Conservation (phyloP, 345 rosid species). For the Salix purpurea region DNA sequence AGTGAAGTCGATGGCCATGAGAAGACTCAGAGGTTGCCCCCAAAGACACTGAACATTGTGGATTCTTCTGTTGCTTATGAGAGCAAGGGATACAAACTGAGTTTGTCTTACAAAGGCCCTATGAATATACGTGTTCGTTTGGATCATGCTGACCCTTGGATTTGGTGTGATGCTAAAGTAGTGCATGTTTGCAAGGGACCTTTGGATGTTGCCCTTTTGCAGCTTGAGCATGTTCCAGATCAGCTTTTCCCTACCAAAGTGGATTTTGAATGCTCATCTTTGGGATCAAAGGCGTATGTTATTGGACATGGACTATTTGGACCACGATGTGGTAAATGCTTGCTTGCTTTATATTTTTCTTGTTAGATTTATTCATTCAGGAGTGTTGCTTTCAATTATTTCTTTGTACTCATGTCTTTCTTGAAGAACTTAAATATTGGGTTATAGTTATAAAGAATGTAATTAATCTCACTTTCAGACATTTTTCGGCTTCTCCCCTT, state of each 20-base stretch:
- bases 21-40: constrained; percentile 21
- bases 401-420: background rate
- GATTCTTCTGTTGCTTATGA: constrained; percentile 27
- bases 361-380: background rate
- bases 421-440: background rate
- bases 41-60: constrained; percentile 14
- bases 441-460: background rate
- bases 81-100: constrained; percentile 28
- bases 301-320: constrained; percentile 88
- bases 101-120: constrained; percentile 32
- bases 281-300: constrained; percentile 70
- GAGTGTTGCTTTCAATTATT: background rate
- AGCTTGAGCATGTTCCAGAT: constrained; percentile 54
- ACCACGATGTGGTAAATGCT: constrained; percentile 70
- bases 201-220: constrained; percentile 79
- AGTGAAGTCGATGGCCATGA: constrained; percentile 24
- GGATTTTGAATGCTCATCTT: constrained; percentile 45
- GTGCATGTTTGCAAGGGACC: constrained; percentile 72
- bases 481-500: background rate
- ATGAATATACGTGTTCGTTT: constrained; percentile 63
- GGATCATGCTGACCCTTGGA: constrained; percentile 61
- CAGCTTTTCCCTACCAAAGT: constrained; percentile 51
- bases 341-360: constrained; percentile 14
- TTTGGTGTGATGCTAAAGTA: constrained; percentile 73
- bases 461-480: background rate